These are phyloP conservation scores for Leccinum insolens DNA, from an alignment of 1,284 basidiomycete genomes.

Conservation along the genomic window DNA sequence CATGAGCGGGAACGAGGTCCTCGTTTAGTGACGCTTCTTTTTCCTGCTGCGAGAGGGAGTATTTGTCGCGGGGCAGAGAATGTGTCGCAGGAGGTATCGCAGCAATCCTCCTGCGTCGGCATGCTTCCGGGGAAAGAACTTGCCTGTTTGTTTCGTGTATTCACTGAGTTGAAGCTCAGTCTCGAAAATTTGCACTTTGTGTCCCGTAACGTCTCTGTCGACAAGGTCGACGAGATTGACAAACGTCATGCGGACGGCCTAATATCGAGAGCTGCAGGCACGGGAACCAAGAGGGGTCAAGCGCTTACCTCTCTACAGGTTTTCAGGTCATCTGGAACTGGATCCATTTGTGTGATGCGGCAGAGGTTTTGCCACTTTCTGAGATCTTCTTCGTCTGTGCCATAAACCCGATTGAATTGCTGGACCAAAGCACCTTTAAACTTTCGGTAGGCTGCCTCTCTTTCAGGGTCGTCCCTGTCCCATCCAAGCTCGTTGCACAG, in stretches of 20 bases:
- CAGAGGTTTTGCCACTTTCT: slow-evolving; percentile 16
- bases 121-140: slow-evolving; percentile 22
- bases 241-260: slow-evolving; percentile 7
- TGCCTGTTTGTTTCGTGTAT: slow-evolving; percentile 11
- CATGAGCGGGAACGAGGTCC: slow-evolving; percentile 10
- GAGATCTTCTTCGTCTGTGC: slow-evolving; percentile 12
- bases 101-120: slow-evolving; percentile 24
- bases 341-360: slow-evolving; percentile 7
- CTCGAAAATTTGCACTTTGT: slow-evolving; percentile 3
- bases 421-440: slow-evolving; percentile 19
- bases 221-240: slow-evolving; percentile 29
- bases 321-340: slow-evolving; percentile 11
- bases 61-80: slow-evolving; percentile 8
- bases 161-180: slow-evolving; percentile 16
- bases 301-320: slow-evolving; percentile 18
- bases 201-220: slow-evolving; percentile 10
- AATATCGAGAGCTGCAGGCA: background rate
- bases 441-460: background rate
- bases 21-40: slow-evolving; percentile 8
- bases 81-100: slow-evolving; percentile 22
- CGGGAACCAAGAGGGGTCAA: background rate
- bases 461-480: accelerated
- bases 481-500: no score
- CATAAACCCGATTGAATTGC: slow-evolving; percentile 23
- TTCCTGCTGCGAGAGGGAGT: background rate